A percentile compares a stretch with the other conserved stretches of the same genome.
Evolutionary conservation across 2,329 filamentous ascomycete genomes (phyloP).

Genomic region (Cladosporium sp.): DNA sequence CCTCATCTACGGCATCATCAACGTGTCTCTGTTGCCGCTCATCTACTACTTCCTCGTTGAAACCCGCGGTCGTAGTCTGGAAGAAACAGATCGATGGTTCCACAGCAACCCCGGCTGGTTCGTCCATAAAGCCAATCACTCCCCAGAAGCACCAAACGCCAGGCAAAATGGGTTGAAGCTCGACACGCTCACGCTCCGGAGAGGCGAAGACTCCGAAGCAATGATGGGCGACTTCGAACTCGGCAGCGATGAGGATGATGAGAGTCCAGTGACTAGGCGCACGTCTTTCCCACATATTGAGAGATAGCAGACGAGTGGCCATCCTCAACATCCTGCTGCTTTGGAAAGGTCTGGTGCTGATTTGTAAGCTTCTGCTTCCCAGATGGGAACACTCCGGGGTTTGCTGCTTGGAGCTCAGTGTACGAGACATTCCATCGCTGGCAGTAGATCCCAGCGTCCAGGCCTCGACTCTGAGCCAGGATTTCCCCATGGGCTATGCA

Average conservation of each 20-base stretch:
- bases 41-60: conserved; percentile 60
- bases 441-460: conserved; percentile 27
- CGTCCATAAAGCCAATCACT: conserved; percentile 25
- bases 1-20: conserved; percentile 30
- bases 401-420: conserved; percentile 24
- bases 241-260: conserved; percentile 19
- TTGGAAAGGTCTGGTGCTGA: not conserved
- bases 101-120: conserved; percentile 24
- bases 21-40: conserved; percentile 50
- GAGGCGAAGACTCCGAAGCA: conserved; percentile 23
- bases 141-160: not conserved
- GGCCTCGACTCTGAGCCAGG: conserved; percentile 25
- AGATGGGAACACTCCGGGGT: conserved; percentile 18
- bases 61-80: conserved; percentile 25
- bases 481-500: conserved; percentile 31
- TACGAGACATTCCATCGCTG: conserved; percentile 26
- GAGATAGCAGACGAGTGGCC: not conserved
- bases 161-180: conserved; percentile 9
- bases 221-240: conserved; percentile 26
- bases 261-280: conserved; percentile 19
- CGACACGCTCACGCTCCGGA: conserved; percentile 5
- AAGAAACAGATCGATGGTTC: conserved; percentile 29
- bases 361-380: not conserved
- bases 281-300: conserved; percentile 13
- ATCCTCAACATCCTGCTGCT: not conserved